Conservation (phyloP, 192 early-diverging fungal species). For the Mortierella claussenii region DNA sequence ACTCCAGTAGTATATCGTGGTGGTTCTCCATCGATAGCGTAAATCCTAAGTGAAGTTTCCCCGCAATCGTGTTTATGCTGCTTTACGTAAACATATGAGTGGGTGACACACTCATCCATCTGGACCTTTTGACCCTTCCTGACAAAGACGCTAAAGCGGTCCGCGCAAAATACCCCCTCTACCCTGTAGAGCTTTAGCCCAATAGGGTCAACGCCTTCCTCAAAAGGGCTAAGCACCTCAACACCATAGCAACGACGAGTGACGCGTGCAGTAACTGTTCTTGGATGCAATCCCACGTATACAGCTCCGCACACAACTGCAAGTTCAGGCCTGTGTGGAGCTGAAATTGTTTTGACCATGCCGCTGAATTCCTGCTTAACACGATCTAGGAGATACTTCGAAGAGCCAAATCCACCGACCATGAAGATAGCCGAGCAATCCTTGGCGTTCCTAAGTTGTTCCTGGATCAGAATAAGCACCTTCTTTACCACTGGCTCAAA, state of each 20-base stretch:
- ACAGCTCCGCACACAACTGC: conserved; percentile 64
- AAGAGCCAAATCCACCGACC: conserved; percentile 56
- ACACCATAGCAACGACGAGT: conserved; percentile 34
- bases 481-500: conserved; percentile 43
- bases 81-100: background rate
- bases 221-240: background rate
- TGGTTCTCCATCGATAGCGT: background rate
- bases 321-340: conserved; percentile 42
- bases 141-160: conserved; percentile 28
- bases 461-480: conserved; percentile 53
- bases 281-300: conserved; percentile 57
- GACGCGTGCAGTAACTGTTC: conserved; percentile 13
- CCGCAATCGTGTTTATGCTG: too few species aligned
- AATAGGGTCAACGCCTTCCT: conserved; percentile 10
- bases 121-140: conserved; percentile 17
- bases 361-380: conserved; percentile 47
- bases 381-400: conserved; percentile 47
- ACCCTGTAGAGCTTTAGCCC: background rate
- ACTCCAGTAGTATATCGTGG: background rate
- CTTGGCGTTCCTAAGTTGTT: conserved; percentile 34
- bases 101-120: conserved; percentile 14
- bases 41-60: too few species aligned
- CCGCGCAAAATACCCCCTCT: background rate
- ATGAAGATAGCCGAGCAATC: conserved; percentile 51
- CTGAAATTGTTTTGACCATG: conserved; percentile 42